Evolutionary conservation across 2,329 filamentous ascomycete species (phyloP), one percentile per base, ranked within the genome.

Genomic region (Neocatenulostroma microsporum): DNA sequence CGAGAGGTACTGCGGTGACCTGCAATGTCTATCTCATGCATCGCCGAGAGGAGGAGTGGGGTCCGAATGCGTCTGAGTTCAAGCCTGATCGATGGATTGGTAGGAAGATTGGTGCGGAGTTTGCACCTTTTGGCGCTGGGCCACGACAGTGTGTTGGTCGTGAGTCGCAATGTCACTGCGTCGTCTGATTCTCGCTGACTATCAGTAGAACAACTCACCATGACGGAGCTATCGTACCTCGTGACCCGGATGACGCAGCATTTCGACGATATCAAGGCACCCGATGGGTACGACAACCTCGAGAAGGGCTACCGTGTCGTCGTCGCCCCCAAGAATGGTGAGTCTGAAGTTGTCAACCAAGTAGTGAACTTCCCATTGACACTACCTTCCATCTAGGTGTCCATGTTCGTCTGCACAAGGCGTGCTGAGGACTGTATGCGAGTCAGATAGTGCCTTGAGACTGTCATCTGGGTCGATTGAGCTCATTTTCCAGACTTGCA

Each of bases 71-170:
- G 0, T 62, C 63, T 19, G 66, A 74, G 30, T 95, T 95, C 68
- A 75, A 84, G 37, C 87, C 87, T 0, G 84, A 87, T 24, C 70
- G 84, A 10, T 89, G 83, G 83, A 69, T 80, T 54, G 67, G 68
- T 5, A 59, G 61, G 21, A 62, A 64, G 3, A 78, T 54, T 42
- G 43, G 42, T 0, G 25, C 42, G 5, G 38, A 45, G 19, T 49
- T 42, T 25, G 42, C 41, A 9, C 40, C 45, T 10, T 48, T 46
- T 17, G 50, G 54, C 14, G 45, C 40, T 11, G 54, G 55, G 3
- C 50, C 48, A 11, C 36, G 42, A 9, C 24, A 42, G 17, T 49
- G 47, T 34, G 29, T 48, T 15, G 47, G 45, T n/a, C 32, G 35
- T 37, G 14, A 27, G 10, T 15, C 24, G 17, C 5, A 13, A 19